A percentile compares a stretch with the other conserved stretches of the same genome.
Evolutionary conservation across 176 grass and related monocot species (phyloP).

Genomic region (Musa acuminata): DNA sequence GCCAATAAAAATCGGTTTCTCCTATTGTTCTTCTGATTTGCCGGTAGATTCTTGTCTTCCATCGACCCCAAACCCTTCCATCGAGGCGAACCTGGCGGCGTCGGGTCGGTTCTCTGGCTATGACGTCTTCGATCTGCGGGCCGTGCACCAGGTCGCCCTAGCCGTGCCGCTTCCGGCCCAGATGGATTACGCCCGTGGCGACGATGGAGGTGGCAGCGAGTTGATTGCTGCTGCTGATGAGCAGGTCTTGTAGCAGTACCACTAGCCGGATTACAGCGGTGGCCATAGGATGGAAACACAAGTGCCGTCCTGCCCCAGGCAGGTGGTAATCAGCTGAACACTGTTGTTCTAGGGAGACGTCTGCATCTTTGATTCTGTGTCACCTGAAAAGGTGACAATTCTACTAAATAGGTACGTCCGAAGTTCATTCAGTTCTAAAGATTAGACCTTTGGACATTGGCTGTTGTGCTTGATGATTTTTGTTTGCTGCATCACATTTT

Average conservation of each 20-base stretch:
- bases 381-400: conserved; percentile 50
- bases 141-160: background rate
- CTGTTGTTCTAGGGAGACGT: conserved; percentile 62
- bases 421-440: background rate
- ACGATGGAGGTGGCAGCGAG: background rate
- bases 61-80: background rate
- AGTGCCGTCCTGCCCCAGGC: background rate
- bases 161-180: no score
- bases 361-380: conserved; percentile 67
- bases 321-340: conserved; percentile 42
- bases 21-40: no score
- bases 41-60: no score
- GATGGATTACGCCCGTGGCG: no score
- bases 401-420: background rate
- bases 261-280: background rate
- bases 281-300: background rate
- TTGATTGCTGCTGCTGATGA: conserved; percentile 2
- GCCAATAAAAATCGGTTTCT: no score
- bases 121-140: background rate
- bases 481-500: background rate
- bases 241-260: background rate
- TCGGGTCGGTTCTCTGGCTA: background rate
- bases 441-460: background rate
- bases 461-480: background rate
- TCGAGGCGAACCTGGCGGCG: background rate